Percentiles rank a stretch among this genome's conserved stretches.
phyloP scores from a whole-genome alignment of 192 early-diverging fungal genomes.

The Mortierella antarctica region DNA sequence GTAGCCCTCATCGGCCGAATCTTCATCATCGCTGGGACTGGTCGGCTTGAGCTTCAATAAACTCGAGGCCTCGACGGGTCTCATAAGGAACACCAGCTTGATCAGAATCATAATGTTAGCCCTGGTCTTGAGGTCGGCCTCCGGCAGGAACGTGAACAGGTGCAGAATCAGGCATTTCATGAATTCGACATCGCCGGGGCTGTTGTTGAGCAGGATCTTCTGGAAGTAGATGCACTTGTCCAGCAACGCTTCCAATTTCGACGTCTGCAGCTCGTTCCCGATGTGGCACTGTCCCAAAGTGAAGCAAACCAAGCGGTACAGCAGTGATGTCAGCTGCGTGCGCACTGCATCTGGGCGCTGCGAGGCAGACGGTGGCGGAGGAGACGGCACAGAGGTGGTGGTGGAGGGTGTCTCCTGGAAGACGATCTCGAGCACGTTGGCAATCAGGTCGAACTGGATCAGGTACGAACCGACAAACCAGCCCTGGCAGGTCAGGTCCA shows the following conservation, averaged over 20 bases:
- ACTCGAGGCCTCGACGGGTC: slow-evolving; percentile 37
- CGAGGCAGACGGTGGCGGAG: slow-evolving; percentile 33
- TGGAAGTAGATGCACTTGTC: slow-evolving; percentile 72
- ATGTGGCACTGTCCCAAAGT: slow-evolving; percentile 56
- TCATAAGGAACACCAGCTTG: slow-evolving; percentile 45
- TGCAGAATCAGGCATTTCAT: slow-evolving; percentile 70
- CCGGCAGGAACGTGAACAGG: slow-evolving; percentile 64
- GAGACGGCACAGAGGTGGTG: slow-evolving; percentile 2
- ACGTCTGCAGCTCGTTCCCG: slow-evolving; percentile 55
- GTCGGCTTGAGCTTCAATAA: slow-evolving; percentile 49
- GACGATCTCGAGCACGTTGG: slow-evolving; percentile 62
- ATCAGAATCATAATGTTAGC: slow-evolving; percentile 62
- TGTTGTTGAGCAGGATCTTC: slow-evolving; percentile 65
- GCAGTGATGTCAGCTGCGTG: slow-evolving; percentile 38
- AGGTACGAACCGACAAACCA: slow-evolving; percentile 50
- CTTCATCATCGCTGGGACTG: slow-evolving; percentile 47
- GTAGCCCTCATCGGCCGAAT: slow-evolving; percentile 45
- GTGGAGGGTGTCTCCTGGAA: slow-evolving; percentile 40
- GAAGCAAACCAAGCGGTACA: slow-evolving; percentile 66
- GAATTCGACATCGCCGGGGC: slow-evolving; percentile 72
- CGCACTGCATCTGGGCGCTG: slow-evolving; percentile 48
- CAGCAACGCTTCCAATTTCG: slow-evolving; percentile 54
- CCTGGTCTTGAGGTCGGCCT: slow-evolving; percentile 53
- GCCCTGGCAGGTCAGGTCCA: slow-evolving; percentile 42
- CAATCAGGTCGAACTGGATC: slow-evolving; percentile 57